These are phyloP conservation scores for Diutina rugosa DNA, from an alignment of 1,139 yeast species.

Conservation along the genomic window DNA sequence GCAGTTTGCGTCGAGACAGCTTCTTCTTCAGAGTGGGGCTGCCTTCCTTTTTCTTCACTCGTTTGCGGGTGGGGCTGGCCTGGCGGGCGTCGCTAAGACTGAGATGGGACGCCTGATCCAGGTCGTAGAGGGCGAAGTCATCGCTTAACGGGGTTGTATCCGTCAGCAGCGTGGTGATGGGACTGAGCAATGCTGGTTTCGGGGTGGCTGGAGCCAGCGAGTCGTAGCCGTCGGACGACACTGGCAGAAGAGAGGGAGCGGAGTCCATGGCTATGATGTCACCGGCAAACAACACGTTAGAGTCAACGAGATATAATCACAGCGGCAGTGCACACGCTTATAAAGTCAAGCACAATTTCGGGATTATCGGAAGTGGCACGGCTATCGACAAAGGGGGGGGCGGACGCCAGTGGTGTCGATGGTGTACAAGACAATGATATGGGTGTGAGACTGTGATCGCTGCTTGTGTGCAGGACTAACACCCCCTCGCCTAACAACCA, in stretches of 20 bases:
- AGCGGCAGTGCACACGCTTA: too few species aligned
- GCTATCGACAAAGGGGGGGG: too few species aligned
- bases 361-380: too few species aligned
- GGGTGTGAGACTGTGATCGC: too few species aligned
- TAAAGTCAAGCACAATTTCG: too few species aligned
- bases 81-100: not conserved
- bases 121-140: not conserved
- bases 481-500: too few species aligned
- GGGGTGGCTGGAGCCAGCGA: not conserved
- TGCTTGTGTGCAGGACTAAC: too few species aligned
- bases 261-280: not conserved
- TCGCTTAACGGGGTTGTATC: not conserved
- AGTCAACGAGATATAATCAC: too few species aligned
- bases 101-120: not conserved
- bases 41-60: not conserved
- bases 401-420: too few species aligned
- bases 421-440: too few species aligned
- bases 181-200: not conserved
- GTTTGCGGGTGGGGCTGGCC: not conserved
- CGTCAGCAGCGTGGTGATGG: not conserved
- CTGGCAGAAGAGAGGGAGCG: not conserved
- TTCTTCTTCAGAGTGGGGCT: not conserved
- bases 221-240: not conserved
- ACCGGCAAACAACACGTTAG: too few species aligned
- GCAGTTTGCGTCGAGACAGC: not conserved